Evolutionary conservation across 805 yeast species (phyloP), one percentile per base, ranked within the genome.

Genomic region (Cyberlindnera euphorbiae): DNA sequence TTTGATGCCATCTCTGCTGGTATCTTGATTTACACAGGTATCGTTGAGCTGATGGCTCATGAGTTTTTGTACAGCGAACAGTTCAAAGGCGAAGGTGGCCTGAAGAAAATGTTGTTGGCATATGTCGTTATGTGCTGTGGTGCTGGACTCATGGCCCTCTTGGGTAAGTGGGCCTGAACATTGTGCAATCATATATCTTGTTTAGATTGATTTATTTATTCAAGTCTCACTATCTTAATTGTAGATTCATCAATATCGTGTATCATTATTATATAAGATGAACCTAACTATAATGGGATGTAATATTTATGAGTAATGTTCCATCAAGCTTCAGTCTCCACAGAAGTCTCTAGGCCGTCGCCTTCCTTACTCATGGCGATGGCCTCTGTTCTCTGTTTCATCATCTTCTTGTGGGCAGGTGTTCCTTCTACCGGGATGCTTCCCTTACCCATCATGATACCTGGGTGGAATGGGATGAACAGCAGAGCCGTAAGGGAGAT

Each of bases 1-100:
- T 78, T 82, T 47, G 93, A 85, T 53, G 66, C 90, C 1, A 66
- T 85, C 31, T 81, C 90, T 19, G 71, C 90, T 0, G 95, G 95
- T 32, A 79, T 85, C 38, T 64, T 85, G 49, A 63, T 84, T 19
- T 85, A 84, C 59, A 80, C 88, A 17, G 86, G 89, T 38, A 55
- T 83, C 29, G 84, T 84, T 10, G 94, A 84, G 56, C 63, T 84
- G 39, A 73, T 84, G 79, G 93, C 90, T 3, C 80, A 77, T 48
- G 94, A 85, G 47, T 78, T 81, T 38, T 62, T 79, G 39, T 73
- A 68, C 54, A 68, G 81, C 14, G 73, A 69, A 36, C 81, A 75
- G 47, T 77, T 82, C 55, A 77, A 76, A 49, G 80, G 83, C n/a
- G 55, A 62, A n/a, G 62, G 58, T 25, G 76, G 80, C 2, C 63